Evolutionary conservation across 2,329 filamentous ascomycete genomes (phyloP).

Genomic region (Xylaria sp.): DNA sequence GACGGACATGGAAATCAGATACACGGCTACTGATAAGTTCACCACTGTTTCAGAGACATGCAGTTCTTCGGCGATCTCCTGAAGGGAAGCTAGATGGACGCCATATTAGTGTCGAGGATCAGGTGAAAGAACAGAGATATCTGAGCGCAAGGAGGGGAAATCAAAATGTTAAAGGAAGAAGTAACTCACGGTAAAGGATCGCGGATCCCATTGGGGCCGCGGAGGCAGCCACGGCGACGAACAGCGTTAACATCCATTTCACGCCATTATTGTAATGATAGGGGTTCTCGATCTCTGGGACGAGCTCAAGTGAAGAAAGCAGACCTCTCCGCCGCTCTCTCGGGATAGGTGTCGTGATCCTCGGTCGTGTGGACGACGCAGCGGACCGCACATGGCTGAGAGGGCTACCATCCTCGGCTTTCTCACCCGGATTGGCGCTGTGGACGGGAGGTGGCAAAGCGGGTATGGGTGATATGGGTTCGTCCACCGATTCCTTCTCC

Average conservation of each 20-base stretch:
- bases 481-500: constrained; percentile 30
- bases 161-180: background rate
- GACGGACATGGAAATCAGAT: constrained; percentile 85
- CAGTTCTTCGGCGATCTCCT: constrained; percentile 71
- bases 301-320: constrained; percentile 74
- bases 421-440: constrained; percentile 30
- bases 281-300: constrained; percentile 83
- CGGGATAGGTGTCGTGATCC: constrained; percentile 39
- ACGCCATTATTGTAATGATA: constrained; percentile 76
- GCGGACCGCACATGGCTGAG: constrained; percentile 23
- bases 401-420: constrained; percentile 36
- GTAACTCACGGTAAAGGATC: constrained; percentile 78
- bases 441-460: constrained; percentile 32
- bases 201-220: constrained; percentile 85
- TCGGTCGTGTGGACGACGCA: constrained; percentile 35
- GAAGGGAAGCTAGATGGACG: constrained; percentile 69
- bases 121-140: background rate
- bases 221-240: constrained; percentile 80
- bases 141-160: background rate
- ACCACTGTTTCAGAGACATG: constrained; percentile 72
- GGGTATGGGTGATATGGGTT: constrained; percentile 17
- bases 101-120: constrained; percentile 23
- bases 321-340: constrained; percentile 71
- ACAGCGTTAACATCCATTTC: constrained; percentile 86
- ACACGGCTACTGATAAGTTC: constrained; percentile 81